Evolutionary conservation across 2,329 filamentous ascomycete species (phyloP).

Genomic region (Diplodia corticola): DNA sequence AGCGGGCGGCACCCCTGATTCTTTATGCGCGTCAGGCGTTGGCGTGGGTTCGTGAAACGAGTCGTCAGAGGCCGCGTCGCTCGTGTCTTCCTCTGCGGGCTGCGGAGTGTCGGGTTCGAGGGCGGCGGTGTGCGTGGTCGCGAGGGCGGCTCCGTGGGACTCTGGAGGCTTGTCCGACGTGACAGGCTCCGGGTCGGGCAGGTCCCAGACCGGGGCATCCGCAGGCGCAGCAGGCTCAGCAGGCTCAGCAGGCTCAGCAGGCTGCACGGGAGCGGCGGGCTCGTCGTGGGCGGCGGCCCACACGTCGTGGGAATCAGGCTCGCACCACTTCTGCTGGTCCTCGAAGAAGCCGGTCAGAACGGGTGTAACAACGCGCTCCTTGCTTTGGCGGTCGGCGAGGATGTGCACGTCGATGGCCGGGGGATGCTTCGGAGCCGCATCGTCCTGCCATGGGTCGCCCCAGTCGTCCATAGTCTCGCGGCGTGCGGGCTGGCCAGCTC

Average conservation of each 20-base stretch:
- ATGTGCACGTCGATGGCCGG: conserved; percentile 22
- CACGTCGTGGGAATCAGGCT: conserved; percentile 32
- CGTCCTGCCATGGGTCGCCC: conserved; percentile 45
- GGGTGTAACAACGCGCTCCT: conserved; percentile 26
- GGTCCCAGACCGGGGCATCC: neutral
- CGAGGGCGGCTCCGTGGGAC: neutral
- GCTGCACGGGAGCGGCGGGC: neutral
- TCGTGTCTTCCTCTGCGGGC: conserved; percentile 4
- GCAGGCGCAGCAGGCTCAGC: neutral
- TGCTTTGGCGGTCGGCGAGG: conserved; percentile 17
- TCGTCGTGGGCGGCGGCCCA: conserved; percentile 28
- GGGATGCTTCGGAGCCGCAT: conserved; percentile 30
- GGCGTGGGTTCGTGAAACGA: conserved; percentile 3
- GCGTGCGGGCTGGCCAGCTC: conserved; percentile 21
- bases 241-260: neutral
- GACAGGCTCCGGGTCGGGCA: neutral
- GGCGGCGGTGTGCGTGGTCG: neutral
- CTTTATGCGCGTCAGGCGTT: neutral
- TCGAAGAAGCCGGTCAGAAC: conserved; percentile 29
- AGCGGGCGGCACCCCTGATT: conserved; percentile 1
- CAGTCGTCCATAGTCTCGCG: conserved; percentile 43
- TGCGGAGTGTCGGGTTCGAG: neutral
- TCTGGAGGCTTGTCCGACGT: neutral
- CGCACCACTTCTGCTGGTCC: conserved; percentile 41
- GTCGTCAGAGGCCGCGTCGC: neutral